phyloP scores from a whole-genome alignment of 805 yeast genomes.

The Teunomyces barrocoloradensis region DNA sequence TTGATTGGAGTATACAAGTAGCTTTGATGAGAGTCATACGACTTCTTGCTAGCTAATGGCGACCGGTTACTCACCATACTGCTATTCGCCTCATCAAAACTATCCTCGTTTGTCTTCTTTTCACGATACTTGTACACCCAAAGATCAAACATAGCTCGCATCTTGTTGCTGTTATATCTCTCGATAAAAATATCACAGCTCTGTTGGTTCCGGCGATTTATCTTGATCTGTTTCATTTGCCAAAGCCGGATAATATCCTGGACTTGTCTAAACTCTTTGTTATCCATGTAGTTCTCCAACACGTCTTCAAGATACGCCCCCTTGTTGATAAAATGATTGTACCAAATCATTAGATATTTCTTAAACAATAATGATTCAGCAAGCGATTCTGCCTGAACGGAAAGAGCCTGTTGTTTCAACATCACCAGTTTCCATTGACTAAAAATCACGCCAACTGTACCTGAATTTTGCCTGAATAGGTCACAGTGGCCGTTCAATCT shows the following conservation, averaged over 20 bases:
- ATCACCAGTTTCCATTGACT: constrained; percentile 14
- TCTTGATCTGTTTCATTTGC: constrained; percentile 36
- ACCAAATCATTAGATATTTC: constrained; percentile 33
- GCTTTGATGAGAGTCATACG: constrained; percentile 9
- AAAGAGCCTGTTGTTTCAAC: background rate
- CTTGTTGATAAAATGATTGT: constrained; percentile 25
- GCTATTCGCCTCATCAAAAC: constrained; percentile 16
- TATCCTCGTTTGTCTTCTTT: constrained; percentile 4
- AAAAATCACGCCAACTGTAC: constrained; percentile 2
- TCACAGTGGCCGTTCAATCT: constrained; percentile 10
- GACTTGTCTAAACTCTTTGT: constrained; percentile 24
- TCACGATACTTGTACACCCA: constrained; percentile 32
- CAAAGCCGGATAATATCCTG: constrained; percentile 30
- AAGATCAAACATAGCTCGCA: constrained; percentile 32
- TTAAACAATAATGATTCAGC: constrained; percentile 18
- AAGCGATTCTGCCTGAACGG: constrained; percentile 17
- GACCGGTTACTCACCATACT: constrained; percentile 27
- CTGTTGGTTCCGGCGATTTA: constrained; percentile 31
- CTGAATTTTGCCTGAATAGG: constrained; percentile 1
- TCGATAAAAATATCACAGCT: constrained; percentile 32
- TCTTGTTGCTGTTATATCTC: constrained; percentile 28
- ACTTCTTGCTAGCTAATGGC: constrained; percentile 28
- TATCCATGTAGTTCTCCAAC: constrained; percentile 29
- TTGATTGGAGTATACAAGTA: constrained; percentile 38
- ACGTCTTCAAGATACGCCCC: constrained; percentile 23